Conservation (phyloP, 495 filamentous ascomycete species). For the Friedmanniomyces simplex region DNA sequence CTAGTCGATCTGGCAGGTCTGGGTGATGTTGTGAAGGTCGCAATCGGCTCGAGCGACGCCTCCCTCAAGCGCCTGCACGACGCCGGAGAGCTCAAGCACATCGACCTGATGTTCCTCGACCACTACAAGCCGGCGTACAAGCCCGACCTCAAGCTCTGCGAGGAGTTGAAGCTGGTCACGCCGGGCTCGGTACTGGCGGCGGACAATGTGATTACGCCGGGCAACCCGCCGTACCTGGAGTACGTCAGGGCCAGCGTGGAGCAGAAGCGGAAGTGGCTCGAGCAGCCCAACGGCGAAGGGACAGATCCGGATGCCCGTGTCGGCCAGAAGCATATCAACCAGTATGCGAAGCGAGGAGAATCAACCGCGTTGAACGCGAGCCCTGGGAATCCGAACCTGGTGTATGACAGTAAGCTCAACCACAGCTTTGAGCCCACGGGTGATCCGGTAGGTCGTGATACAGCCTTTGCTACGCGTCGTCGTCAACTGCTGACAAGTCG, state of each 20-base stretch:
- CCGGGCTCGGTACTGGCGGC: slow-evolving; percentile 54
- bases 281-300: slow-evolving; percentile 20
- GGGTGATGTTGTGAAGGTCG: slow-evolving; percentile 51
- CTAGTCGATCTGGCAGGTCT: slow-evolving; percentile 61
- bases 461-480: background rate
- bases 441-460: slow-evolving; percentile 37
- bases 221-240: slow-evolving; percentile 62
- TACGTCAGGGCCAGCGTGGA: slow-evolving; percentile 49
- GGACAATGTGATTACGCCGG: slow-evolving; percentile 65
- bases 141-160: slow-evolving; percentile 60
- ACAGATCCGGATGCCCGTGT: slow-evolving; percentile 23
- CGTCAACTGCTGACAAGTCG: slow-evolving; percentile 7
- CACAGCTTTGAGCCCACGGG: slow-evolving; percentile 60
- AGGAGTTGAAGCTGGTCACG: slow-evolving; percentile 52
- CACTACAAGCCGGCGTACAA: slow-evolving; percentile 65
- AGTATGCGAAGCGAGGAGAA: slow-evolving; percentile 32
- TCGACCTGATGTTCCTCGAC: slow-evolving; percentile 65
- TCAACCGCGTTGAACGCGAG: slow-evolving; percentile 37
- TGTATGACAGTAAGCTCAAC: slow-evolving; percentile 55
- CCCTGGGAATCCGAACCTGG: slow-evolving; percentile 56
- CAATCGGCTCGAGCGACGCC: slow-evolving; percentile 53
- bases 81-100: slow-evolving; percentile 41
- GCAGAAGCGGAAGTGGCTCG: slow-evolving; percentile 35
- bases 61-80: slow-evolving; percentile 46
- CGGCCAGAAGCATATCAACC: slow-evolving; percentile 25